Base-by-base conservation (phyloP, 331 rosid genomes). In the Dryas integrifolia region DNA sequence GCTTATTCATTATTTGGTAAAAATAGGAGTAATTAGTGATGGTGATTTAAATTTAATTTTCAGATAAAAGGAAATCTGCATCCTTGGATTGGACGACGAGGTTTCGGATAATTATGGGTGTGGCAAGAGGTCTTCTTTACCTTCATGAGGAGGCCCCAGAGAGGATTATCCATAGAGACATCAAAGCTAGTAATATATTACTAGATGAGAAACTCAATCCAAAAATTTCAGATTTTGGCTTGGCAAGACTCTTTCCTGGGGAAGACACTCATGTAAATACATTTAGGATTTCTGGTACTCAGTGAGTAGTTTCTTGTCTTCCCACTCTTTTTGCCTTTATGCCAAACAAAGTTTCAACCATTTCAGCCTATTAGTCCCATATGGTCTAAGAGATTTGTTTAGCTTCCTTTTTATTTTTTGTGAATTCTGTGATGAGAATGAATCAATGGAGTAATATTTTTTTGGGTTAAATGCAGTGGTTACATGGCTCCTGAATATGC, bases 401-500 rank as follows among this genome's bases (percentile, higher is more conserved):
- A 30, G 35, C 35, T 30, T 30, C 35, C 35, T 30, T 2, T 30
- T 30, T 15, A 9, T 38, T 53, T 9, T 53, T 69, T 56, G 11
- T 7, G 40, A 24, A 26, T 14, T 72, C 10, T 38, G 43, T 70
- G 6, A 68, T 14, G 15, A 44, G 13, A 9, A 21, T 12, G 18
- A 10, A 26, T 69, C 44, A 53, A 16, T 0, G 59, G 30, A 51
- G 24, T 12, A 0, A 47, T 13, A 1, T 40, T 13, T 15, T 53
- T 0, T 72, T 66, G 65, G 39, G 69, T 69, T 73, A 5, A 18
- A 30, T 80, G 75, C 66, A 92, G 98, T 65, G 98, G 97, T 74
- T 92, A 92, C 74, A 92, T 92, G 97, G 92, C 98, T 1, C 98
- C 98, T 41, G 98, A 92, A 81, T 92, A 92, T 58, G 93, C 96